Evolutionary conservation across 202 grass and related monocot species (phyloP).

Genomic region (Setaria viridis): DNA sequence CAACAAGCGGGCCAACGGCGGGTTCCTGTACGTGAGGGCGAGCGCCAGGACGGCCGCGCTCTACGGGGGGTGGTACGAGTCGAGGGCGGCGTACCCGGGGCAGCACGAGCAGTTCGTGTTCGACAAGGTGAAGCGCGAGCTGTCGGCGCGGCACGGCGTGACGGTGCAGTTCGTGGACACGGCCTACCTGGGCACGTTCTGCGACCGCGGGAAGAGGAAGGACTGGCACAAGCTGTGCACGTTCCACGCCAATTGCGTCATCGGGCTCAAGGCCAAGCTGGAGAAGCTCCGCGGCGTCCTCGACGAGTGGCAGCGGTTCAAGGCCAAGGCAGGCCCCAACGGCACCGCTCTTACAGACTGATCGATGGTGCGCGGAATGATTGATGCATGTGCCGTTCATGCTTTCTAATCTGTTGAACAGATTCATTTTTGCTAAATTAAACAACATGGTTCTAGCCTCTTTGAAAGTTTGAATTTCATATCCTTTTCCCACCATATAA

Average conservation of each 20-base stretch:
- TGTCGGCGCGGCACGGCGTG: slow-evolving; percentile 1
- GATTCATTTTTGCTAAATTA: too few species aligned
- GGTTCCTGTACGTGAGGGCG: slow-evolving; percentile 53
- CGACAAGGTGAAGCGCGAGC: slow-evolving; percentile 45
- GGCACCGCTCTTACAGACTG: slow-evolving; percentile 11
- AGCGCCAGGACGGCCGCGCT: slow-evolving; percentile 40
- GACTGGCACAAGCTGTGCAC: slow-evolving; percentile 63
- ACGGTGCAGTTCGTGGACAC: slow-evolving; percentile 62
- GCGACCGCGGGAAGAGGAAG: slow-evolving; percentile 37
- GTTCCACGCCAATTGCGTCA: slow-evolving; percentile 56
- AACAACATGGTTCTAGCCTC: too few species aligned
- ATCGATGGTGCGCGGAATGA: not conserved
- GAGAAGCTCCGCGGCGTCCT: slow-evolving; percentile 40
- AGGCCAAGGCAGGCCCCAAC: not conserved
- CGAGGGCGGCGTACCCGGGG: slow-evolving; percentile 30
- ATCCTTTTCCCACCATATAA: too few species aligned
- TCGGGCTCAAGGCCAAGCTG: slow-evolving; percentile 47
- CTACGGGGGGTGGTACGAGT: slow-evolving; percentile 50
- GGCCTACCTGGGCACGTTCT: slow-evolving; percentile 51
- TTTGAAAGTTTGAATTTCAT: too few species aligned
- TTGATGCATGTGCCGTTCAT: too few species aligned
- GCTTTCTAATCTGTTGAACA: too few species aligned
- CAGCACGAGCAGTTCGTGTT: slow-evolving; percentile 52
- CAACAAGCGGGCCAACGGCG: slow-evolving; percentile 46
- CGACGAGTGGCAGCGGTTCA: slow-evolving; percentile 56